Conservation (phyloP, 768 basidiomycete species). For the Mycena latifolia region DNA sequence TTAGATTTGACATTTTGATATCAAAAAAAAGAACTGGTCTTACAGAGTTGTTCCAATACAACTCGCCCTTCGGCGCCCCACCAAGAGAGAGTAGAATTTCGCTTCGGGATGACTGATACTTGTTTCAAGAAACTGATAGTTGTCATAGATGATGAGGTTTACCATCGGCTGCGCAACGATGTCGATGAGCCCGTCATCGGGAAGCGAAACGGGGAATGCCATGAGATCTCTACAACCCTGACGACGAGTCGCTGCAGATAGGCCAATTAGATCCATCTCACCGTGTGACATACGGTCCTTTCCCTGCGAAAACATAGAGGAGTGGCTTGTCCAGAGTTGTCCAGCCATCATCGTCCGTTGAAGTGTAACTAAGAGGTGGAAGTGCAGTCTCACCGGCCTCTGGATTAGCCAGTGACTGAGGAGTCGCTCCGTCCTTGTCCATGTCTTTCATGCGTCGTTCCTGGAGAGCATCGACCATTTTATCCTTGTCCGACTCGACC, state of each 20-base stretch:
- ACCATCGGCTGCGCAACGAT: constrained; percentile 75
- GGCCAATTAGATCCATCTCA: constrained; percentile 41
- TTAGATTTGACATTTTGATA: constrained; percentile 8
- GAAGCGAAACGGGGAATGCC: constrained; percentile 87
- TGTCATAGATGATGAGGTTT: too few species aligned
- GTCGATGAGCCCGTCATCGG: constrained; percentile 85
- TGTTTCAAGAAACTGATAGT: too few species aligned
- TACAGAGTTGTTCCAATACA: constrained; percentile 74
- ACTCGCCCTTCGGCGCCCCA: constrained; percentile 66
- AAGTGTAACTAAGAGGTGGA: constrained; percentile 60
- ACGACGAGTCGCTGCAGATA: not conserved
- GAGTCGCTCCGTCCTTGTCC: constrained; percentile 13
- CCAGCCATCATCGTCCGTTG: constrained; percentile 72
- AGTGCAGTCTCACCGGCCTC: constrained; percentile 43
- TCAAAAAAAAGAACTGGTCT: constrained; percentile 37
- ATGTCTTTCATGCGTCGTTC: constrained; percentile 49
- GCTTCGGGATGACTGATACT: constrained; percentile 61
- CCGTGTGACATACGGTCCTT: constrained; percentile 84
- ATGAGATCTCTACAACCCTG: constrained; percentile 15
- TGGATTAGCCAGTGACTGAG: constrained; percentile 22
- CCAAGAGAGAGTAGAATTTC: constrained; percentile 67
- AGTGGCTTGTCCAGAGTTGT: constrained; percentile 75
- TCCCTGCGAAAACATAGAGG: constrained; percentile 80
- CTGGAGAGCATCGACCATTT: constrained; percentile 70
- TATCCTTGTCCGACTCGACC: constrained; percentile 75